Conservation (phyloP, 176 grass and related monocot species). For the Thalia dealbata region DNA sequence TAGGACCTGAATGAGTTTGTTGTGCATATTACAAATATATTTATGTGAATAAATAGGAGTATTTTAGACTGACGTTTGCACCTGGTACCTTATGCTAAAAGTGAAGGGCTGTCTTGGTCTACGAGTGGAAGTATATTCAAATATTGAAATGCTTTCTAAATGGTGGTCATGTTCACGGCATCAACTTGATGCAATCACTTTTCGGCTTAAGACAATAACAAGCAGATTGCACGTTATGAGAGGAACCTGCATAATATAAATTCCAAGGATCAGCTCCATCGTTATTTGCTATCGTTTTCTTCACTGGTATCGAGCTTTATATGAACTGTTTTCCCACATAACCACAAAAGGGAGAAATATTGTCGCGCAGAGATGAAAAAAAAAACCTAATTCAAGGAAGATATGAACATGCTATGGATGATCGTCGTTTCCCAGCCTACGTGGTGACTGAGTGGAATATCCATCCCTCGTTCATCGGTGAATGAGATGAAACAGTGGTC, state of each 20-base stretch:
- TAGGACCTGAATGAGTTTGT: too few relatives aligned
- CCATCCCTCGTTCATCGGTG: neutral
- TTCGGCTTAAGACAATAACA: neutral
- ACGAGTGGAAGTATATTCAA: neutral
- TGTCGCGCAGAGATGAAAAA: neutral
- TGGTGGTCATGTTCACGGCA: neutral
- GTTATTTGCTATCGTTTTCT: neutral
- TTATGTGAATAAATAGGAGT: neutral
- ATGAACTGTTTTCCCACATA: neutral
- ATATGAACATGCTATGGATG: neutral
- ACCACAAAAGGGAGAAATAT: neutral
- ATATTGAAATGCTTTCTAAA: neutral
- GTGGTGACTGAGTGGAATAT: neutral
- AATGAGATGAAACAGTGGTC: neutral
- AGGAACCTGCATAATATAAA: neutral
- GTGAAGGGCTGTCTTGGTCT: neutral
- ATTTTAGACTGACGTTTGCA: neutral
- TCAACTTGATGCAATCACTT: neutral
- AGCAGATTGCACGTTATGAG: neutral
- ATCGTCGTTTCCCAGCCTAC: neutral
- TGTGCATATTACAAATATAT: neutral
- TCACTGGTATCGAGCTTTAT: neutral
- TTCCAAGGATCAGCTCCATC: neutral
- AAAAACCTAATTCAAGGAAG: neutral
- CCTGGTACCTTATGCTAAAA: neutral